These are phyloP conservation scores for Geranium incanum DNA, from an alignment of 441 rosid genomes.

Conservation along the genomic window DNA sequence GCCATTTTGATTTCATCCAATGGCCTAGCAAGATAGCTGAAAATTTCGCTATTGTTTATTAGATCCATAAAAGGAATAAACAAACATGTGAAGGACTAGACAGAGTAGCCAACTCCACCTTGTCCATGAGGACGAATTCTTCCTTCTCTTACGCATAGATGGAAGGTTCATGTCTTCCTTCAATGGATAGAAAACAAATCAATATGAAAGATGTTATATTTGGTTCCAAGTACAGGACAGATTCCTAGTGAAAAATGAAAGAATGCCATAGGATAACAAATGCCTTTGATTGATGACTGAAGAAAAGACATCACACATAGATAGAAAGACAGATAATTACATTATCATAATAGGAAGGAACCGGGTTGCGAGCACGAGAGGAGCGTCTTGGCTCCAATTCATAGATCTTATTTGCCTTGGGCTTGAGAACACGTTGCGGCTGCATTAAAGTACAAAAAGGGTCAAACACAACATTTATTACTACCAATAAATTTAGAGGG, in stretches of 20 bases:
- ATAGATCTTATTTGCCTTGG: slow-evolving; percentile 14
- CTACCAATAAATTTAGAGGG: neutral
- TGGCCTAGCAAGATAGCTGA: slow-evolving; percentile 47
- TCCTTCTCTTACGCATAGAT: slow-evolving; percentile 24
- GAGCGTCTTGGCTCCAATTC: slow-evolving; percentile 45
- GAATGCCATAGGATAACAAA: neutral
- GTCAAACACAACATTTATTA: neutral
- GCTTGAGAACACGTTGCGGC: slow-evolving; percentile 24
- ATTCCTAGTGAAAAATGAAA: neutral
- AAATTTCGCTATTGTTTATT: neutral
- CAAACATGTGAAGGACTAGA: neutral
- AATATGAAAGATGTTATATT: neutral
- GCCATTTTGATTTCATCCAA: slow-evolving; percentile 40
- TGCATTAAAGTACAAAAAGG: neutral
- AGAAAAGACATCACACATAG: neutral
- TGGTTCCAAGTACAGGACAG: neutral
- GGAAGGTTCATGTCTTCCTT: slow-evolving; percentile 29
- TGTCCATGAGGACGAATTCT: slow-evolving; percentile 32
- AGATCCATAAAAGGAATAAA: slow-evolving; percentile 3
- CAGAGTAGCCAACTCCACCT: slow-evolving; percentile 17
- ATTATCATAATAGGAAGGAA: slow-evolving; percentile 36
- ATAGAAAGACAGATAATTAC: slow-evolving; percentile 21
- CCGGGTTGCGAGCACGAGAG: slow-evolving; percentile 34
- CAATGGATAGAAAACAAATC: slow-evolving; percentile 11
- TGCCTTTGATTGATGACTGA: neutral